Conservation (phyloP, 768 basidiomycete species). For the Lactarius tabidus region DNA sequence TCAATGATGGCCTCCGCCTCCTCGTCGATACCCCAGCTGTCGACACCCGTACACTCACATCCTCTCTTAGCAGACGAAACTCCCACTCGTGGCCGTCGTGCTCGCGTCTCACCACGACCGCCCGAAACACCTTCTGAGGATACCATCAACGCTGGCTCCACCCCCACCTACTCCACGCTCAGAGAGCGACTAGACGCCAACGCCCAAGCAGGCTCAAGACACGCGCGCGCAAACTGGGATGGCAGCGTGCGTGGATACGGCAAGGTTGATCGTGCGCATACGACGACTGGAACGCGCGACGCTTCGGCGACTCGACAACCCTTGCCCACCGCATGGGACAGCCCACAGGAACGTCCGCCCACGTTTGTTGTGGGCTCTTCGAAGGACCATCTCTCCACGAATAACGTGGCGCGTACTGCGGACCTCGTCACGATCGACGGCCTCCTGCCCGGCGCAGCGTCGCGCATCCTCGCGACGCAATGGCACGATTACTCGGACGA, state of each 20-base stretch:
- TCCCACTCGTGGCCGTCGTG: slow-evolving; percentile 42
- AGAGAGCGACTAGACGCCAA: slow-evolving; percentile 57
- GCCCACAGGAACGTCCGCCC: slow-evolving; percentile 25
- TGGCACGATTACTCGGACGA: slow-evolving; percentile 82
- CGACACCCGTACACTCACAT: slow-evolving; percentile 63
- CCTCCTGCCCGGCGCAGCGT: slow-evolving; percentile 28
- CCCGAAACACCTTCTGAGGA: slow-evolving; percentile 25
- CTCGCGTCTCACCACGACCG: slow-evolving; percentile 39
- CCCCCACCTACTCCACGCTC: slow-evolving; percentile 56
- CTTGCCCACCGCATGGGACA: slow-evolving; percentile 42
- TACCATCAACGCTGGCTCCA: slow-evolving; percentile 29
- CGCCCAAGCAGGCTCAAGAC: slow-evolving; percentile 30
- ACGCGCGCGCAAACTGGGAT: slow-evolving; percentile 39
- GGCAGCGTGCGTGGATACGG: slow-evolving; percentile 56
- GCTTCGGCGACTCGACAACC: slow-evolving; percentile 34
- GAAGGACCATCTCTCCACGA: slow-evolving; percentile 11
- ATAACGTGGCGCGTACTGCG: not conserved
- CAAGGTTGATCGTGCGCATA: slow-evolving; percentile 36
- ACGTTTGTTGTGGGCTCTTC: slow-evolving; percentile 26
- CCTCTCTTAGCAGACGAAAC: slow-evolving; percentile 61
- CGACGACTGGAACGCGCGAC: slow-evolving; percentile 26
- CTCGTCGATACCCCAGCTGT: slow-evolving; percentile 29
- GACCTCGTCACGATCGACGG: slow-evolving; percentile 18
- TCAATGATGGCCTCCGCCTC: slow-evolving; percentile 24
- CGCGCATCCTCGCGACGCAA: slow-evolving; percentile 56